A percentile compares a stretch with the other conserved stretches of the same genome.
Evolutionary conservation across 768 basidiomycete genomes (phyloP).

Genomic region (Ephemerocybe angulata): DNA sequence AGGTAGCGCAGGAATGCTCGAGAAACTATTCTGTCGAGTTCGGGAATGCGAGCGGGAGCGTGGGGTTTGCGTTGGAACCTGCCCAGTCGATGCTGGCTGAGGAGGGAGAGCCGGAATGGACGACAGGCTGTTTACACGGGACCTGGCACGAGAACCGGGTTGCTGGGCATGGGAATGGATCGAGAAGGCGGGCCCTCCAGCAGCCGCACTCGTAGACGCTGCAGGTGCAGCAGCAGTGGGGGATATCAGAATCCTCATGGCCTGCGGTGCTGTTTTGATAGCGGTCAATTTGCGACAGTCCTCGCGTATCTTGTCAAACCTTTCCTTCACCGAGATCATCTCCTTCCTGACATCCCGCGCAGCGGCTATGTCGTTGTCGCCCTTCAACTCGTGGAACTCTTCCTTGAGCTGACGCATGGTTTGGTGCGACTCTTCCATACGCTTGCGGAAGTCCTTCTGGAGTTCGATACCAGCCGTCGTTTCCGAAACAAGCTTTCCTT

Average conservation of each 20-base stretch:
- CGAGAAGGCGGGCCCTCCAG: not conserved
- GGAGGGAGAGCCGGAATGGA: not conserved
- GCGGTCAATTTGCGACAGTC: constrained; percentile 4
- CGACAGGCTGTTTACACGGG: not conserved
- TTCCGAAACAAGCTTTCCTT: constrained; percentile 6
- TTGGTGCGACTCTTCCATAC: constrained; percentile 8
- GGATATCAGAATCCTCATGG: constrained; percentile 5
- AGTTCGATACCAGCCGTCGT: constrained; percentile 12
- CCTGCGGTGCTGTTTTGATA: not conserved
- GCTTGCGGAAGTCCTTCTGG: constrained; percentile 10
- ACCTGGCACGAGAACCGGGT: not conserved
- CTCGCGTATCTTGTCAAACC: constrained; percentile 6
- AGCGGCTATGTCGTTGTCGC: not conserved
- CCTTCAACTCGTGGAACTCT: constrained; percentile 5
- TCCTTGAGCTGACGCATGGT: constrained; percentile 10
- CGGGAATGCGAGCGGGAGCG: not conserved
- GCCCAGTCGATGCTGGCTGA: not conserved
- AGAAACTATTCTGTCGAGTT: not conserved
- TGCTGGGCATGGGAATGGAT: not conserved
- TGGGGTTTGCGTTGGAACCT: not conserved
- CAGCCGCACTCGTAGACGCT: not conserved
- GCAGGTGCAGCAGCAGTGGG: not conserved
- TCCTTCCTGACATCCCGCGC: constrained; percentile 5
- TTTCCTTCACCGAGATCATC: constrained; percentile 8
- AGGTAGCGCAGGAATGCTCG: not conserved